phyloP scores from a whole-genome alignment of 805 yeast genomes.

The Yarrowia hollandica region DNA sequence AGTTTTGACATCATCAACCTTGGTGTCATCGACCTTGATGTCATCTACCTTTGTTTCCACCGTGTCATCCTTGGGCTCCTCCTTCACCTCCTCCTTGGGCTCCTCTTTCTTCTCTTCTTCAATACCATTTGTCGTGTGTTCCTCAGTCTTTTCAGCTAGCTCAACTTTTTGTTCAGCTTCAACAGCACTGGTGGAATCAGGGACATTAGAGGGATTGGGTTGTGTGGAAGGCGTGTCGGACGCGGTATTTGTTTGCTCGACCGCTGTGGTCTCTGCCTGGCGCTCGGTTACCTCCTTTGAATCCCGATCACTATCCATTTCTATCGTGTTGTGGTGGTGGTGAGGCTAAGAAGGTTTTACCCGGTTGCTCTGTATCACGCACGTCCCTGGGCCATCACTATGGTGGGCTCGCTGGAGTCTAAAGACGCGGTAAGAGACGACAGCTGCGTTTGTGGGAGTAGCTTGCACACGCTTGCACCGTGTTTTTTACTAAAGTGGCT shows the following conservation, averaged over 20 bases:
- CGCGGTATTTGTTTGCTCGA: not conserved
- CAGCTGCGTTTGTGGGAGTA: too few species aligned
- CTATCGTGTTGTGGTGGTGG: slow-evolving; percentile 28
- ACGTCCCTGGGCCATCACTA: not conserved
- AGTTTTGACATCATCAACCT: too few species aligned
- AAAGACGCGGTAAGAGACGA: not conserved
- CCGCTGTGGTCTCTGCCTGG: not conserved
- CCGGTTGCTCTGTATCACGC: slow-evolving; percentile 24
- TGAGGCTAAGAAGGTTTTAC: slow-evolving; percentile 29
- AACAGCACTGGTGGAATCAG: too few species aligned
- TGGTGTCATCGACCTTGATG: too few species aligned
- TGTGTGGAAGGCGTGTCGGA: too few species aligned
- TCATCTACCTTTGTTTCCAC: too few species aligned
- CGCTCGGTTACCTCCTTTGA: not conserved
- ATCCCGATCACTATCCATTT: slow-evolving; percentile 25
- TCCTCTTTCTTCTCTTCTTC: not conserved
- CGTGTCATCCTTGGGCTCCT: too few species aligned
- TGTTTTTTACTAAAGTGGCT: too few species aligned
- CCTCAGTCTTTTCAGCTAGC: not conserved
- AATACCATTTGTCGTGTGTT: not conserved
- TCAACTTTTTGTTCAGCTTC: not conserved
- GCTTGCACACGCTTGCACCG: too few species aligned
- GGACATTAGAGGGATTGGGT: too few species aligned
- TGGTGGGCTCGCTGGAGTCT: slow-evolving; percentile 6
- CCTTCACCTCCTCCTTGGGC: not conserved